Percentiles rank a stretch among this genome's conserved stretches.
Conservation (phyloP, 177 flowering plant genomes). For the Vitis hybrid region DNA sequence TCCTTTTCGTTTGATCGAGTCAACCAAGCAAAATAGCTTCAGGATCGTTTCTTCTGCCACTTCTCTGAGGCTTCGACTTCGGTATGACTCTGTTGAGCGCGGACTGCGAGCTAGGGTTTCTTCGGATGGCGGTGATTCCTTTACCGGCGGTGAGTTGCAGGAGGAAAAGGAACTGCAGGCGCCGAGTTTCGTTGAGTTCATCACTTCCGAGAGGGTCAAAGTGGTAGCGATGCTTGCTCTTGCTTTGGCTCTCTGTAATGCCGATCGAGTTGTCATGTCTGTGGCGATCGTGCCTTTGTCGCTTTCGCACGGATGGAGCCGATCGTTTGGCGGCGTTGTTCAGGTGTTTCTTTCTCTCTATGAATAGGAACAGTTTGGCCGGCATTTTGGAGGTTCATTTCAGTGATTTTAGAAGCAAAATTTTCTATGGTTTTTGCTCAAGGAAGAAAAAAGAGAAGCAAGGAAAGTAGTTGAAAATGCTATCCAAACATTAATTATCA, state of each 20-base stretch:
- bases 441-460: too few relatives aligned
- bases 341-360: slow-evolving; percentile 50
- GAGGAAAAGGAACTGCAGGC: slow-evolving; percentile 18
- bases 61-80: slow-evolving; percentile 6
- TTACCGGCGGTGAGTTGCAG: slow-evolving; percentile 13
- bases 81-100: background rate
- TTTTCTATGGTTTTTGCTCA: too few relatives aligned
- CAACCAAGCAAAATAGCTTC: slow-evolving; percentile 5
- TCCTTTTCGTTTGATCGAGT: background rate
- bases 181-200: slow-evolving; percentile 70
- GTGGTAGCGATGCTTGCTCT: slow-evolving; percentile 86
- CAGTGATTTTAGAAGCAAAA: too few relatives aligned
- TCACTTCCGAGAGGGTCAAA: slow-evolving; percentile 94
- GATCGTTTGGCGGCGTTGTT: slow-evolving; percentile 86
- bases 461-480: too few relatives aligned
- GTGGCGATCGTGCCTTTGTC: slow-evolving; percentile 94
- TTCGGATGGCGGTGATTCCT: slow-evolving; percentile 28
- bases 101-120: slow-evolving; percentile 38
- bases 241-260: slow-evolving; percentile 86
- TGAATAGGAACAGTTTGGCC: background rate
- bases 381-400: too few relatives aligned
- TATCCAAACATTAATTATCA: too few relatives aligned
- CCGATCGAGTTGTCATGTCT: slow-evolving; percentile 97
- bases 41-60: slow-evolving; percentile 7
- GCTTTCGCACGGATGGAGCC: slow-evolving; percentile 71